Percentiles rank a stretch among this genome's conserved stretches.
These are phyloP conservation scores for Zymoseptoria crescenta DNA, from an alignment of 2,329 filamentous ascomycete species.

Conservation along the genomic window DNA sequence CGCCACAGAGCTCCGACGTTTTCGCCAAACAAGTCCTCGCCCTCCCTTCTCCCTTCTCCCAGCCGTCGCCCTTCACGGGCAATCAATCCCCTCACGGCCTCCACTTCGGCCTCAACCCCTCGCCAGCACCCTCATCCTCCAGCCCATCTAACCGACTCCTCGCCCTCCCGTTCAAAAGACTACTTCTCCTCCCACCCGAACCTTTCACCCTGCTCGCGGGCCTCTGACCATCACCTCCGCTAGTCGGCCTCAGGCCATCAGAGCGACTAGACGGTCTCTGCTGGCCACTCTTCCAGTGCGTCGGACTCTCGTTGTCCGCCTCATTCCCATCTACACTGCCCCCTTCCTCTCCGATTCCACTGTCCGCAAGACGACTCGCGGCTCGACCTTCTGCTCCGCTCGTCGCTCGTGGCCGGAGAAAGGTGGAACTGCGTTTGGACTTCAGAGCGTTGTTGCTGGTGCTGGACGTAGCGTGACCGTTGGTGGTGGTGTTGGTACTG, in stretches of 20 bases:
- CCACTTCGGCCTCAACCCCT: slow-evolving; percentile 18
- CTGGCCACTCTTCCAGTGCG: neutral
- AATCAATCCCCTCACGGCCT: slow-evolving; percentile 6
- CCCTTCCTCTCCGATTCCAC: neutral
- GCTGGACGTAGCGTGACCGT: neutral
- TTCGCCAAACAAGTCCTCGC: too few species aligned
- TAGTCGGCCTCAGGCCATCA: neutral
- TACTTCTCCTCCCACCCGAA: slow-evolving; percentile 15
- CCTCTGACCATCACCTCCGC: neutral
- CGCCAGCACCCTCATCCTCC: neutral
- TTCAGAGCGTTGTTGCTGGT: neutral
- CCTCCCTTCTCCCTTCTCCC: too few species aligned
- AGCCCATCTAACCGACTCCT: slow-evolving; percentile 13
- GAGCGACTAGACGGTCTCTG: neutral
- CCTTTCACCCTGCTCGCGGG: slow-evolving; percentile 13
- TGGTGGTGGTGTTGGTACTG: neutral
- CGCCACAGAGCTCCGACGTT: too few species aligned
- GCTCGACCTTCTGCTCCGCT: neutral
- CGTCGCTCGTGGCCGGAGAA: neutral
- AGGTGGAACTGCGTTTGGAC: neutral
- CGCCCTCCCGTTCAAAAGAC: slow-evolving; percentile 12
- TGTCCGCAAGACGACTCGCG: neutral
- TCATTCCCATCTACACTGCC: slow-evolving; percentile 20
- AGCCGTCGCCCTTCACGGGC: too few species aligned
- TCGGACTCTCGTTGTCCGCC: slow-evolving; percentile 22